These are phyloP conservation scores for Cymbopogon flexuosus DNA, from an alignment of 202 grass and related monocot genomes.

Conservation along the genomic window DNA sequence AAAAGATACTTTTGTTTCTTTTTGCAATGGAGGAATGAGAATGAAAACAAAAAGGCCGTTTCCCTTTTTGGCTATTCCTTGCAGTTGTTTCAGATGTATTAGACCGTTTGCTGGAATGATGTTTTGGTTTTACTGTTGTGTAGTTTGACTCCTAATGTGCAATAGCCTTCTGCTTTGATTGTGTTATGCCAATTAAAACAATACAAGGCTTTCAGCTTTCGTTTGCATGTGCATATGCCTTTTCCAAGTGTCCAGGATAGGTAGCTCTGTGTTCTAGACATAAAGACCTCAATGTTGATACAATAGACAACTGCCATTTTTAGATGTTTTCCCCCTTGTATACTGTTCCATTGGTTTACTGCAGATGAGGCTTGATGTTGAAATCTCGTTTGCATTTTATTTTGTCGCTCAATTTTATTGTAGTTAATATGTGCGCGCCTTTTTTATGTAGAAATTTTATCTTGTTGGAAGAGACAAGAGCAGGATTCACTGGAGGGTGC, in stretches of 20 bases:
- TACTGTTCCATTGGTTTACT: constrained; percentile 33
- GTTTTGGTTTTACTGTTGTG: constrained; percentile 4
- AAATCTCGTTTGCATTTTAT: not conserved
- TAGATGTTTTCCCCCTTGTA: not conserved
- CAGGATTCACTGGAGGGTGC: constrained; percentile 67
- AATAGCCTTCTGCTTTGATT: not conserved
- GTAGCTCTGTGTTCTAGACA: constrained; percentile 1
- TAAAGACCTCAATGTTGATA: constrained; percentile 9
- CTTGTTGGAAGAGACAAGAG: constrained; percentile 79
- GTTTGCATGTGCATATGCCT: not conserved
- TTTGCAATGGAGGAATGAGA: constrained; percentile 27
- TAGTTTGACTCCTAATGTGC: not conserved
- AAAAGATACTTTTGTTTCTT: constrained; percentile 35
- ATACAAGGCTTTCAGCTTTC: not conserved
- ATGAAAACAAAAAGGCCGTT: constrained; percentile 11
- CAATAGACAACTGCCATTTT: not conserved
- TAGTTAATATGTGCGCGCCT: not conserved
- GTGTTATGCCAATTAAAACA: not conserved
- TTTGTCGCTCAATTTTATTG: not conserved
- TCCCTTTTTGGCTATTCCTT: constrained; percentile 1
- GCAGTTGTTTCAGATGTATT: constrained; percentile 8
- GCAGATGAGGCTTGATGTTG: not conserved
- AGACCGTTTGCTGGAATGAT: constrained; percentile 1
- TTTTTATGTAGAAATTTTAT: constrained; percentile 84
- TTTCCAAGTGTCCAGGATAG: not conserved